Conservation (phyloP, 495 filamentous ascomycete species). For the Pseudevernia furfuracea region DNA sequence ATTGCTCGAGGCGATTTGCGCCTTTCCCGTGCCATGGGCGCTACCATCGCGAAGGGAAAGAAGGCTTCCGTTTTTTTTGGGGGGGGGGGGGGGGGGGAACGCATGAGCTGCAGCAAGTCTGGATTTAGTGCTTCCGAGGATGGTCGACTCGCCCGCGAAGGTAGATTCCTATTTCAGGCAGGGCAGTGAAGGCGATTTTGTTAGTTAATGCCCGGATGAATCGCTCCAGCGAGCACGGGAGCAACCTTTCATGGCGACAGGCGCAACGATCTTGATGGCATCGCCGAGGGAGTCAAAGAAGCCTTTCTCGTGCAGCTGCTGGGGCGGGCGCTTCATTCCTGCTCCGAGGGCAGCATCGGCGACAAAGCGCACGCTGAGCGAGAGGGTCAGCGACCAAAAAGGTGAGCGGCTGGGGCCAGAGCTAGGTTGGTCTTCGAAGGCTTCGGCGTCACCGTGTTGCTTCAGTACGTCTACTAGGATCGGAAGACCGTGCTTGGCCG, state of each 20-base stretch:
- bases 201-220: constrained; percentile 20
- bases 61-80: constrained; percentile 9
- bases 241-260: constrained; percentile 22
- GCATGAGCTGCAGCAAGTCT: neutral
- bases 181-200: constrained; percentile 17
- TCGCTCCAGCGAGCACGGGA: constrained; percentile 19
- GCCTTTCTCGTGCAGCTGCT: constrained; percentile 28
- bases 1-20: neutral
- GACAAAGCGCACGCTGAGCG: constrained; percentile 30
- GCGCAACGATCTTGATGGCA: constrained; percentile 24
- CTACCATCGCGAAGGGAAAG: constrained; percentile 6
- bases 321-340: constrained; percentile 26
- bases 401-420: constrained; percentile 14
- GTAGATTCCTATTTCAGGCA: constrained; percentile 17
- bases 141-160: neutral
- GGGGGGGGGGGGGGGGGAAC: too few species aligned
- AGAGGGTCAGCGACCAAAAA: constrained; percentile 18
- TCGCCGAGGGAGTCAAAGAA: constrained; percentile 28
- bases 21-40: neutral
- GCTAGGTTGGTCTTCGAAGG: constrained; percentile 19
- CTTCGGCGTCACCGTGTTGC: constrained; percentile 18
- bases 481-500: constrained; percentile 23
- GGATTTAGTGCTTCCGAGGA: neutral
- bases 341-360: constrained; percentile 36
- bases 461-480: constrained; percentile 21